These are phyloP conservation scores for Drechslerella dactyloides DNA, from an alignment of 2,329 filamentous ascomycete species.

Conservation along the genomic window DNA sequence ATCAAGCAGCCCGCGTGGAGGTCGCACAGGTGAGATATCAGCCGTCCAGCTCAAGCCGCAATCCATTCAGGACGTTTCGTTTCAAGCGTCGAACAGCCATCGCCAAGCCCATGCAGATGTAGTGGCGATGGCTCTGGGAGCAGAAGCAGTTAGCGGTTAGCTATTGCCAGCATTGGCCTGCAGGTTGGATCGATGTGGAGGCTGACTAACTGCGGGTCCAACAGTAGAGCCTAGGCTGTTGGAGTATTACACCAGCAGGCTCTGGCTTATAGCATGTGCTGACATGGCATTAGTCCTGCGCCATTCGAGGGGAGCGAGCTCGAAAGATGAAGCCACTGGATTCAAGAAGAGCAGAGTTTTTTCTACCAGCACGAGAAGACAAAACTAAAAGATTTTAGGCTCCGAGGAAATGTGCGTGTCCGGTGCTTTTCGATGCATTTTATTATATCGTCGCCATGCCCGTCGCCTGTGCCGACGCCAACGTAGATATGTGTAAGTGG, in stretches of 20 bases:
- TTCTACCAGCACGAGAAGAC: slow-evolving; percentile 19
- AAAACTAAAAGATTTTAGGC: slow-evolving; percentile 27
- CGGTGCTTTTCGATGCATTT: slow-evolving; percentile 12
- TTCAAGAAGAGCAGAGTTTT: slow-evolving; percentile 36
- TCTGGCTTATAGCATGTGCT: slow-evolving; percentile 44
- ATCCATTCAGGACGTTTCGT: slow-evolving; percentile 2
- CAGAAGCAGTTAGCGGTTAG: not conserved
- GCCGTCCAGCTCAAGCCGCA: slow-evolving; percentile 16
- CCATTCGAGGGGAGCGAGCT: slow-evolving; percentile 15
- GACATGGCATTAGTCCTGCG: slow-evolving; percentile 31
- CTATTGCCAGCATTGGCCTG: slow-evolving; percentile 9
- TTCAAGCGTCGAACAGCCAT: slow-evolving; percentile 20
- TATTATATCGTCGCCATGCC: slow-evolving; percentile 30
- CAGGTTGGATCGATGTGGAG: slow-evolving; percentile 16
- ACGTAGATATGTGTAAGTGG: slow-evolving; percentile 33
- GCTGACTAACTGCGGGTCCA: slow-evolving; percentile 46
- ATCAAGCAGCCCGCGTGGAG: slow-evolving; percentile 23
- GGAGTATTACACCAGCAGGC: slow-evolving; percentile 26
- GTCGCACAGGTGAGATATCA: slow-evolving; percentile 23
- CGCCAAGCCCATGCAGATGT: slow-evolving; percentile 20
- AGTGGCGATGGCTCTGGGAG: slow-evolving; percentile 3
- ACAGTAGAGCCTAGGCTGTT: slow-evolving; percentile 22
- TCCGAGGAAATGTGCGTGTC: slow-evolving; percentile 11
- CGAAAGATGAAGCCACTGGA: slow-evolving; percentile 40
- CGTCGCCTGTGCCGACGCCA: slow-evolving; percentile 46